Evolutionary conservation across 2,329 filamentous ascomycete species (phyloP).

Genomic region (Colletotrichum musicola): DNA sequence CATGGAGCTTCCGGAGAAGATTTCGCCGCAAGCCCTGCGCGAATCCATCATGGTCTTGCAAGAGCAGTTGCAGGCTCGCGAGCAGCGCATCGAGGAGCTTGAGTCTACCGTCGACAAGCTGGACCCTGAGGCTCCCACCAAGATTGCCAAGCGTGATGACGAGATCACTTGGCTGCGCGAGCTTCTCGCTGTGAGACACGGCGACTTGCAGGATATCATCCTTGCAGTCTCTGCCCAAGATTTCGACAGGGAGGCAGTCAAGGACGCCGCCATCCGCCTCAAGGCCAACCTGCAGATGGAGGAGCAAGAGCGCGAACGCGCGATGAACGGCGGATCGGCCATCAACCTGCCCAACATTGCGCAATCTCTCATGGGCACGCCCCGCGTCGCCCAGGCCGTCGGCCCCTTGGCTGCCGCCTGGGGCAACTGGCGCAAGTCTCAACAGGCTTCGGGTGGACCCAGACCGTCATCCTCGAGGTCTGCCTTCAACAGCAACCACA

Average conservation of each 20-base stretch:
- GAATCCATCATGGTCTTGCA: slow-evolving; percentile 97
- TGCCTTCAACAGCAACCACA: slow-evolving; percentile 54
- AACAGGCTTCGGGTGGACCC: slow-evolving; percentile 57
- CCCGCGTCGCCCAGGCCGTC: slow-evolving; percentile 86
- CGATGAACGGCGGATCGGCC: slow-evolving; percentile 77
- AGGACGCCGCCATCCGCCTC: slow-evolving; percentile 91
- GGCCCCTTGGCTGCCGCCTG: slow-evolving; percentile 88
- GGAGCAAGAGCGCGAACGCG: slow-evolving; percentile 91
- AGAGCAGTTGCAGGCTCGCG: slow-evolving; percentile 95
- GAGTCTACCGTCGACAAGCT: slow-evolving; percentile 77
- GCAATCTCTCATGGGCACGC: slow-evolving; percentile 81
- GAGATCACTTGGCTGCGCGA: slow-evolving; percentile 97
- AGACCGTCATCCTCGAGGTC: slow-evolving; percentile 44
- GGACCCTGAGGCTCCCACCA: slow-evolving; percentile 82
- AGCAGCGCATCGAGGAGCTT: slow-evolving; percentile 88
- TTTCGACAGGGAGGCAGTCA: slow-evolving; percentile 83
- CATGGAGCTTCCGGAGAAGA: slow-evolving; percentile 79
- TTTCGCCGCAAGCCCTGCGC: slow-evolving; percentile 92
- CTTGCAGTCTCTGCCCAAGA: slow-evolving; percentile 78
- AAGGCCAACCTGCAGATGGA: slow-evolving; percentile 98
- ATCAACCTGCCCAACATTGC: slow-evolving; percentile 81
- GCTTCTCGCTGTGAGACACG: slow-evolving; percentile 88
- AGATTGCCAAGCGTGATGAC: slow-evolving; percentile 91
- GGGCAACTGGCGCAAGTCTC: slow-evolving; percentile 89
- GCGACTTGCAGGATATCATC: slow-evolving; percentile 94